Evolutionary conservation across 2,329 filamentous ascomycete species (phyloP).

Genomic region (Albifimbria verrucaria): DNA sequence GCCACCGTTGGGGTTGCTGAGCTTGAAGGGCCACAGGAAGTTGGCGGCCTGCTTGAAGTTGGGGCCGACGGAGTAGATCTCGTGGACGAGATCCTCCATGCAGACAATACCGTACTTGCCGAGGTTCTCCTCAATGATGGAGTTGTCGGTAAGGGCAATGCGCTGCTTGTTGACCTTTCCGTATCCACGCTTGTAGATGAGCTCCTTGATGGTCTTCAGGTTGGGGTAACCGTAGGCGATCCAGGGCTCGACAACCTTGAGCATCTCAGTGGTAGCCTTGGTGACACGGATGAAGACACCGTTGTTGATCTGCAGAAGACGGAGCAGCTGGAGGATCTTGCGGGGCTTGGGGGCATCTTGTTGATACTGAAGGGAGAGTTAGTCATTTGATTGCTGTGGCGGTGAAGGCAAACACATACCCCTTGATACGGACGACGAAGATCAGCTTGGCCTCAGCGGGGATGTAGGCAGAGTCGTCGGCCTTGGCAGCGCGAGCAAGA

Average conservation of each 20-base stretch:
- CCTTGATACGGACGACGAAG: constrained; percentile 99
- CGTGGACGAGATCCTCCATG: constrained; percentile 98
- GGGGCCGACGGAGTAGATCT: constrained; percentile 97
- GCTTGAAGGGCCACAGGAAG: constrained; percentile 99
- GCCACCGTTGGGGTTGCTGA: constrained; percentile 94
- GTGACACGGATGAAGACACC: constrained; percentile 96
- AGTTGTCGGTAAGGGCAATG: constrained; percentile 92
- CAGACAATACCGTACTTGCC: constrained; percentile 99
- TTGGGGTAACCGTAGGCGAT: constrained; percentile 99
- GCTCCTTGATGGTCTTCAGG: constrained; percentile 98
- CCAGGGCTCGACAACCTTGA: constrained; percentile 98
- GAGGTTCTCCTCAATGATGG: constrained; percentile 93
- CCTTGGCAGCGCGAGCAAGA: constrained; percentile 83
- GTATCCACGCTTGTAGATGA: constrained; percentile 99
- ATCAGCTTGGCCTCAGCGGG: constrained; percentile 93
- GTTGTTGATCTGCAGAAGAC: constrained; percentile 99
- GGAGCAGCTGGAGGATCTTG: constrained; percentile 99
- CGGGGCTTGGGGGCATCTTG: constrained; percentile 99
- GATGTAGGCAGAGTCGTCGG: constrained; percentile 90
- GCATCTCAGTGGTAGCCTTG: constrained; percentile 97
- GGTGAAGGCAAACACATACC: constrained; percentile 45
- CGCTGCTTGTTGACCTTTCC: constrained; percentile 99
- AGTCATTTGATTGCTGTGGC: constrained; percentile 2
- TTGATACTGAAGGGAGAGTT: constrained; percentile 72
- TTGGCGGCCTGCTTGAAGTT: constrained; percentile 99